Percentiles rank a stretch among this genome's conserved stretches.
Evolutionary conservation across 768 basidiomycete species (phyloP).

Genomic region (Podaxis pistillaris): DNA sequence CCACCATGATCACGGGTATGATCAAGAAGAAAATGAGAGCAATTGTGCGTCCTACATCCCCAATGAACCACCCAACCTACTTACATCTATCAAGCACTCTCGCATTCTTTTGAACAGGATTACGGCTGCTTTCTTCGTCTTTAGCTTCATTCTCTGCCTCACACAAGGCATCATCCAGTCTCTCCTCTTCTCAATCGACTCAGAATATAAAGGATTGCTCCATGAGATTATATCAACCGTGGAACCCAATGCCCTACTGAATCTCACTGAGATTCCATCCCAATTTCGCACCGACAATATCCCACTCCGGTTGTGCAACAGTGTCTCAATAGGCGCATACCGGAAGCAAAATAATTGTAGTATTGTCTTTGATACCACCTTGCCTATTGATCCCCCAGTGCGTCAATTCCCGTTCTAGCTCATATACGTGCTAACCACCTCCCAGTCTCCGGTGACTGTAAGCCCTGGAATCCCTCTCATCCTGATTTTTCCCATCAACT

Average conservation of each 20-base stretch:
- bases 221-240: constrained; percentile 34
- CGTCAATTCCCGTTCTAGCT: not conserved
- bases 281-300: constrained; percentile 20
- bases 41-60: constrained; percentile 16
- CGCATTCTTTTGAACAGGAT: constrained; percentile 37
- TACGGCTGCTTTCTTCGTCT: constrained; percentile 49
- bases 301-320: constrained; percentile 41
- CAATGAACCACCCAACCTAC: not conserved
- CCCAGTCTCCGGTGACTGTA: constrained; percentile 7
- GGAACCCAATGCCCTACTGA: constrained; percentile 27
- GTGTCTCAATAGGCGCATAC: constrained; percentile 31
- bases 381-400: constrained; percentile 4
- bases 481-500: not conserved
- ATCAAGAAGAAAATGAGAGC: constrained; percentile 18
- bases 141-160: constrained; percentile 50
- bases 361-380: constrained; percentile 31
- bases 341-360: constrained; percentile 28
- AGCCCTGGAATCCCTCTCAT: not conserved
- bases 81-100: constrained; percentile 27
- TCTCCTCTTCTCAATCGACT: constrained; percentile 44
- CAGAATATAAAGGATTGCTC: constrained; percentile 35
- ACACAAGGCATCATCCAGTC: constrained; percentile 52
- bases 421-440: not conserved
- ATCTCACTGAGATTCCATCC: constrained; percentile 37
- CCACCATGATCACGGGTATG: constrained; percentile 7